Conservation (phyloP, 768 basidiomycete genomes). For the Termitomyces bulborhizus region DNA sequence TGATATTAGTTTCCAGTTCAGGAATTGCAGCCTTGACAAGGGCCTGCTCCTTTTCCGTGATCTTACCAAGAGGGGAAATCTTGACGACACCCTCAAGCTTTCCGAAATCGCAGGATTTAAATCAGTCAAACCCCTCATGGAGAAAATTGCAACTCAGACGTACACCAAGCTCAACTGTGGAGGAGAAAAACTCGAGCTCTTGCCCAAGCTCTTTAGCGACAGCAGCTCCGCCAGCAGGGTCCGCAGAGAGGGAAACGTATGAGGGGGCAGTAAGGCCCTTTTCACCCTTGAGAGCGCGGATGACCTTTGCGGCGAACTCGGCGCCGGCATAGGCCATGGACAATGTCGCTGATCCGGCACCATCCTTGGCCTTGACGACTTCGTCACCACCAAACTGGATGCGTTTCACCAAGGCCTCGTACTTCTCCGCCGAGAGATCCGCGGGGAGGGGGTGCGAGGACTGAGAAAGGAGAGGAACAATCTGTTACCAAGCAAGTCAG, state of each 20-base stretch:
- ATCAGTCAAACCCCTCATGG: slow-evolving; percentile 5
- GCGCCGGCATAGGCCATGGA: slow-evolving; percentile 96
- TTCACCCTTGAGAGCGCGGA: slow-evolving; percentile 83
- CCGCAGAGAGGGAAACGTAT: slow-evolving; percentile 76
- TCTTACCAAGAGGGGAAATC: slow-evolving; percentile 73
- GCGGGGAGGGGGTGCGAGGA: slow-evolving; percentile 72
- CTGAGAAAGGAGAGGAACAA: slow-evolving; percentile 91
- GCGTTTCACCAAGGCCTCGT: slow-evolving; percentile 67
- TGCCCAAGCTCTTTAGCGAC: slow-evolving; percentile 72
- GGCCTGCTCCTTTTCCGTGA: slow-evolving; percentile 66
- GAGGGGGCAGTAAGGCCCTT: slow-evolving; percentile 80
- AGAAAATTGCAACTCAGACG: slow-evolving; percentile 13
- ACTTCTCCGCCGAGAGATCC: slow-evolving; percentile 34
- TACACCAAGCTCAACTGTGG: slow-evolving; percentile 85
- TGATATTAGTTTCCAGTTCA: slow-evolving; percentile 71
- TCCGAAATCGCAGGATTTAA: background rate
- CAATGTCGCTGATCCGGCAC: slow-evolving; percentile 90
- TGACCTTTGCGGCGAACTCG: slow-evolving; percentile 78
- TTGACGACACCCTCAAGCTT: slow-evolving; percentile 77
- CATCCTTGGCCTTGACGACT: slow-evolving; percentile 97
- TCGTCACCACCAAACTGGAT: slow-evolving; percentile 97
- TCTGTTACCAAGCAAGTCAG: slow-evolving; percentile 35
- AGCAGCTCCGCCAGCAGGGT: slow-evolving; percentile 63
- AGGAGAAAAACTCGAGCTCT: slow-evolving; percentile 84
- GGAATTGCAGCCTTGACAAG: slow-evolving; percentile 78